Conservation (phyloP, 768 basidiomycete species). For the Naganishia onofrii region DNA sequence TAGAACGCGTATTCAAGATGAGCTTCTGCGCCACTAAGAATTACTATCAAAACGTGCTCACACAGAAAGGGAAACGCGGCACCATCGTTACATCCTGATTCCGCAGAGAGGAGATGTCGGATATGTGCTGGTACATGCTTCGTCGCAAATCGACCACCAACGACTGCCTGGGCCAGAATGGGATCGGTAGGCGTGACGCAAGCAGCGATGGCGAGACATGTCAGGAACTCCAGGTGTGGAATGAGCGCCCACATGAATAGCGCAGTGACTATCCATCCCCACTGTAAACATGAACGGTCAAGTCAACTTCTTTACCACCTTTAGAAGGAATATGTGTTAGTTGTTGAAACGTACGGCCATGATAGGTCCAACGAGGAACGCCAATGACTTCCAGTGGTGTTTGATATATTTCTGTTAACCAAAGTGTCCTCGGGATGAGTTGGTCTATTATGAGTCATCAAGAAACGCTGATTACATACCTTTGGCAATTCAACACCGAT, state of each 20-base stretch:
- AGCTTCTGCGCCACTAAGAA: background rate
- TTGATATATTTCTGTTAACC: constrained; percentile 69
- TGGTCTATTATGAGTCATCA: no score
- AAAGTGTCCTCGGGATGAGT: no score
- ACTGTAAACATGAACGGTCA: constrained; percentile 61
- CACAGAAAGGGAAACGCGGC: constrained; percentile 92
- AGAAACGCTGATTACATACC: constrained; percentile 36
- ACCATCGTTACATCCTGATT: constrained; percentile 93
- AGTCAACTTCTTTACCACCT: constrained; percentile 1
- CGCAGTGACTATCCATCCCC: constrained; percentile 94
- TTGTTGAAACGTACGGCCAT: constrained; percentile 42
- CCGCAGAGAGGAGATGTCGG: constrained; percentile 76
- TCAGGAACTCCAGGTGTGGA: constrained; percentile 83
- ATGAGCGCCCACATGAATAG: constrained; percentile 82
- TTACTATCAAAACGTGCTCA: background rate
- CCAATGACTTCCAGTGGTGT: constrained; percentile 85
- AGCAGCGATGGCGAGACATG: constrained; percentile 83
- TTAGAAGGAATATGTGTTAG: background rate
- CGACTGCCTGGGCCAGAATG: constrained; percentile 85
- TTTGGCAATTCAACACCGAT: constrained; percentile 94
- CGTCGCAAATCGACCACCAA: constrained; percentile 94
- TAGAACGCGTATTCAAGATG: no score
- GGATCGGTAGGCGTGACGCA: constrained; percentile 93
- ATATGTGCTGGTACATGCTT: constrained; percentile 82
- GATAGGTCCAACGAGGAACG: constrained; percentile 66